phyloP scores from a whole-genome alignment of 2,329 filamentous ascomycete species.

The Alternaria burnsii region DNA sequence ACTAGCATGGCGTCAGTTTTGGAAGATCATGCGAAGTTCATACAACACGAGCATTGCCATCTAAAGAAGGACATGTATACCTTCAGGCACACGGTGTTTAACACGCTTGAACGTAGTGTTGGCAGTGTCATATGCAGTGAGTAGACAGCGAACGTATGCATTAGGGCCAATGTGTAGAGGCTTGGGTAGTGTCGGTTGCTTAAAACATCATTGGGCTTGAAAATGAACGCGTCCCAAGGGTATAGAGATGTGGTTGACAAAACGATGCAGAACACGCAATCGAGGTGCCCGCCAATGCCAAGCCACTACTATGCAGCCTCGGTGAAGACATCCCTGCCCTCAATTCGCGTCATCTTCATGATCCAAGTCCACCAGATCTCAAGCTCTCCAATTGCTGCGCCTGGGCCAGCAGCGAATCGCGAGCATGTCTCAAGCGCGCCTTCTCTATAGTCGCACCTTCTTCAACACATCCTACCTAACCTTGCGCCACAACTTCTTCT shows the following conservation, averaged over 20 bases:
- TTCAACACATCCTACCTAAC: conserved; percentile 7
- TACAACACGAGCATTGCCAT: background rate
- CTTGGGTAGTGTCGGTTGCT: background rate
- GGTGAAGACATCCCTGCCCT: conserved; percentile 21
- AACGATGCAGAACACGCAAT: background rate
- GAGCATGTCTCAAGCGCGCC: conserved; percentile 35
- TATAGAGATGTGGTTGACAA: background rate
- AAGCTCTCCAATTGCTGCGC: conserved; percentile 8
- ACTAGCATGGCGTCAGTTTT: no score
- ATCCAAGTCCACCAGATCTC: conserved; percentile 3
- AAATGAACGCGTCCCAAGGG: background rate
- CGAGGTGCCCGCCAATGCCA: conserved; percentile 14
- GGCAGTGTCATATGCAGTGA: background rate
- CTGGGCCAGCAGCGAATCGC: background rate
- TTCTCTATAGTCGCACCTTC: conserved; percentile 18
- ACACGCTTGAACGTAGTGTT: background rate
- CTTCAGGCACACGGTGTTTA: background rate
- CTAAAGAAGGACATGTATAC: background rate
- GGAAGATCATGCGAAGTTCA: background rate
- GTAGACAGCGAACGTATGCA: background rate
- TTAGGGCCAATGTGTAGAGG: background rate
- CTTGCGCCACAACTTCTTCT: conserved; percentile 7
- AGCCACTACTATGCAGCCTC: conserved; percentile 39
- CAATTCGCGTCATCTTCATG: background rate
- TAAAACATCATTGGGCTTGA: background rate